These are phyloP conservation scores for Thinopyrum obtusiflorum DNA, from an alignment of 202 grass and related monocot species.

Conservation along the genomic window DNA sequence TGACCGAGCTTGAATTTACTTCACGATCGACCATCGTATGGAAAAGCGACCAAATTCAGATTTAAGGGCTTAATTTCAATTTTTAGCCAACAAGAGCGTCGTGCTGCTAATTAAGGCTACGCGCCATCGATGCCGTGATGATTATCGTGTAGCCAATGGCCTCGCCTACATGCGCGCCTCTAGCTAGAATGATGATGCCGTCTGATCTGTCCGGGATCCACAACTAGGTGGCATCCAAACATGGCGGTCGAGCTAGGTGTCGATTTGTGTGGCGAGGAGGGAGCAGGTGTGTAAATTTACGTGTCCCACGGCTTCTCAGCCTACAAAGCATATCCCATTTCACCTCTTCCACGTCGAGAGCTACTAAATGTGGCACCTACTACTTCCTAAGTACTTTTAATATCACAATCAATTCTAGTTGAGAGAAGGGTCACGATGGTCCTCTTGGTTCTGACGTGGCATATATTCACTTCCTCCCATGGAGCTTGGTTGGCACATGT, in stretches of 20 bases:
- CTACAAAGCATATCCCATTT: slow-evolving; percentile 8
- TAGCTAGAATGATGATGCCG: slow-evolving; percentile 13
- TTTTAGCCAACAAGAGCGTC: not conserved
- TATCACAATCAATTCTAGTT: not conserved
- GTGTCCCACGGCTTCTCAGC: not conserved
- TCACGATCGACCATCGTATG: not conserved
- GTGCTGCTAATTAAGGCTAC: slow-evolving; percentile 14
- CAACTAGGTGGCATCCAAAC: slow-evolving; percentile 15
- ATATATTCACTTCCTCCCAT: slow-evolving; percentile 10
- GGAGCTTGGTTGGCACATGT: slow-evolving; percentile 34
- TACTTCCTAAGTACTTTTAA: slow-evolving; percentile 6
- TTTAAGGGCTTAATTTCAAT: not conserved
- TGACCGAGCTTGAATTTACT: not conserved
- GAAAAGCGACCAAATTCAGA: not conserved
- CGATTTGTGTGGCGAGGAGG: not conserved
- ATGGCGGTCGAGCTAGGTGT: slow-evolving; percentile 5
- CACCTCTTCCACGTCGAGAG: not conserved
- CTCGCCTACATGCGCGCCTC: not conserved
- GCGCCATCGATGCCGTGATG: not conserved
- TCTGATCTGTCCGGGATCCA: slow-evolving; percentile 8
- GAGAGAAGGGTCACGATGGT: not conserved
- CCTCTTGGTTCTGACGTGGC: slow-evolving; percentile 35
- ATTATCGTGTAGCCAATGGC: not conserved
- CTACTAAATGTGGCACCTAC: slow-evolving; percentile 2
- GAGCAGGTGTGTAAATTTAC: not conserved